These are phyloP conservation scores for Avicennia marina DNA, from an alignment of 257 asterid species.

Conservation along the genomic window DNA sequence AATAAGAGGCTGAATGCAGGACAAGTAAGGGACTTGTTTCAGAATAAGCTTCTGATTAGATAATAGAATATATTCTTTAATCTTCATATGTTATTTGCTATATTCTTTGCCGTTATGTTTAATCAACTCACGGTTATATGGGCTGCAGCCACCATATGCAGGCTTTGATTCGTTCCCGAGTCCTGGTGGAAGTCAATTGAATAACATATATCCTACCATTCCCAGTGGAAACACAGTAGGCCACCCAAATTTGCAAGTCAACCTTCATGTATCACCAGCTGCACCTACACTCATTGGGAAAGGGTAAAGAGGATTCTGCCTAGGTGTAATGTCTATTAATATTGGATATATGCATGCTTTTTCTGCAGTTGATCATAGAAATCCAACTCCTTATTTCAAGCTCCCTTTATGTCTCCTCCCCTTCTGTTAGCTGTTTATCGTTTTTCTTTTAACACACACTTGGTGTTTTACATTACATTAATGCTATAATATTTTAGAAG, in stretches of 20 bases:
- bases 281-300: conserved; percentile 57
- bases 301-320: conserved; percentile 47
- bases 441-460: no score
- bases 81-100: no score
- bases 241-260: conserved; percentile 50
- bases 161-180: conserved; percentile 37
- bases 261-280: conserved; percentile 44
- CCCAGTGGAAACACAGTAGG: conserved; percentile 34
- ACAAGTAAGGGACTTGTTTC: conserved; percentile 39
- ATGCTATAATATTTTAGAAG: no score
- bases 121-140: conserved; percentile 33
- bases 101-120: conserved; percentile 3
- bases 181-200: conserved; percentile 36
- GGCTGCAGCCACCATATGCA: conserved; percentile 48
- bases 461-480: no score
- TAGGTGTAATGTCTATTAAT: no score
- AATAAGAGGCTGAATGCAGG: conserved; percentile 88
- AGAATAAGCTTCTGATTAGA: conserved; percentile 11
- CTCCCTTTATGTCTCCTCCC: no score
- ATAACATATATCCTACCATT: conserved; percentile 34
- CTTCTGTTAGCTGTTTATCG: no score
- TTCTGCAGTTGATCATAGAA: no score
- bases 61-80: no score
- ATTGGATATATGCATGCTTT: no score
- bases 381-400: no score